phyloP scores from a whole-genome alignment of 2,329 filamentous ascomycete species.

The Hirsutella minnesotensis region DNA sequence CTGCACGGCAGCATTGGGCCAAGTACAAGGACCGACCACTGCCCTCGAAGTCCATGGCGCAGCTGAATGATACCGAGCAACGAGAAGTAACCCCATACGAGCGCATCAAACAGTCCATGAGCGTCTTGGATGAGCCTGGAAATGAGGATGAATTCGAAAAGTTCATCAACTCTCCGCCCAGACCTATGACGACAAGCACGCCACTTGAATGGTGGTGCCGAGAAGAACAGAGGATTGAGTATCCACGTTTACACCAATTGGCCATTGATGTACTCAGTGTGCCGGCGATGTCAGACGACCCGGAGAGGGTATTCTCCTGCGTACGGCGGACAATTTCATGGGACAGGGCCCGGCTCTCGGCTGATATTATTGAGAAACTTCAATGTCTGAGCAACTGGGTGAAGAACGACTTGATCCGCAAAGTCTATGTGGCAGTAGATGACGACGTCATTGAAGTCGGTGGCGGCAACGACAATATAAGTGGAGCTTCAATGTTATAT shows the following conservation, averaged over 20 bases:
- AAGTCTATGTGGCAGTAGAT: too few relatives aligned
- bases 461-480: neutral
- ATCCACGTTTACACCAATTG: neutral
- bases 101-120: neutral
- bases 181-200: neutral
- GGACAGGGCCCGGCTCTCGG: neutral
- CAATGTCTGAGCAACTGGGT: neutral
- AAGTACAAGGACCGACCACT: slow-evolving; percentile 1
- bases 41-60: neutral
- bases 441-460: too few relatives aligned
- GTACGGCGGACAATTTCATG: neutral
- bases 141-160: neutral
- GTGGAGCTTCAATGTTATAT: neutral
- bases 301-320: neutral
- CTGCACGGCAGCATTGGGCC: neutral
- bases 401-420: too few relatives aligned
- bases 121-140: neutral
- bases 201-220: neutral
- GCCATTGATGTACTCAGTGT: neutral
- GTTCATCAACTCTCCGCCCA: neutral
- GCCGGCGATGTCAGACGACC: neutral
- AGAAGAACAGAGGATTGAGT: neutral
- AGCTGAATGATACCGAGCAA: neutral
- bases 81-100: neutral
- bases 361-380: neutral